These are phyloP conservation scores for Tuber indicum DNA, from an alignment of 495 filamentous ascomycete species.

Conservation along the genomic window DNA sequence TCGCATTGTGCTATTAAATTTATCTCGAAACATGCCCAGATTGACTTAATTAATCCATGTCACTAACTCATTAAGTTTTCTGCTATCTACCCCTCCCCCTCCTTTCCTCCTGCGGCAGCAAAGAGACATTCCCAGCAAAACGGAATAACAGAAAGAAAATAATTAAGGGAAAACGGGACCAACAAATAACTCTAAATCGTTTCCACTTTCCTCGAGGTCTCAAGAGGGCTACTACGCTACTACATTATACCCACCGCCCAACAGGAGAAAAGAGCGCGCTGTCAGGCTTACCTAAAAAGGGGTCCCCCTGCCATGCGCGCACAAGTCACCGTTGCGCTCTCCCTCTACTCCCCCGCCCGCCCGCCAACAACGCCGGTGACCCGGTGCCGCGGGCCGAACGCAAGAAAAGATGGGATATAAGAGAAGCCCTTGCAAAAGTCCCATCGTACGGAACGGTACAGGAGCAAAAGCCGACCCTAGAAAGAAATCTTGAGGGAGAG, in stretches of 20 bases:
- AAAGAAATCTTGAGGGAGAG: neutral
- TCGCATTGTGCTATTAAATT: neutral
- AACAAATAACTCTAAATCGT: neutral
- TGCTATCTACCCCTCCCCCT: neutral
- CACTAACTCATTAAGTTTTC: neutral
- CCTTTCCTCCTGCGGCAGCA: neutral
- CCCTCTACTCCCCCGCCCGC: neutral
- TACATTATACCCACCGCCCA: neutral
- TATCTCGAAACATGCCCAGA: neutral
- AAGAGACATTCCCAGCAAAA: neutral
- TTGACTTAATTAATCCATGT: neutral
- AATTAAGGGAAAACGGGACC: neutral
- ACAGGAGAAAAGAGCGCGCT: constrained; percentile 1
- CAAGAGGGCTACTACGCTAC: neutral
- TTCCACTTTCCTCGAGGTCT: neutral
- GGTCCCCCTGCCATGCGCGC: neutral
- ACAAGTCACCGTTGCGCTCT: neutral
- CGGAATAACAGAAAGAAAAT: neutral
- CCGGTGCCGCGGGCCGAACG: neutral
- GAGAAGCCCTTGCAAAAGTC: neutral
- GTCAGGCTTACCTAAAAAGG: neutral
- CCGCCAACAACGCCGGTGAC: neutral
- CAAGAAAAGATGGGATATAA: neutral
- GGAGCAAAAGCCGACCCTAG: neutral
- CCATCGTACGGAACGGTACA: neutral